Evolutionary conservation across 2,329 filamentous ascomycete species (phyloP), one percentile per base, ranked within the genome.

Genomic region (Claviceps sp.): DNA sequence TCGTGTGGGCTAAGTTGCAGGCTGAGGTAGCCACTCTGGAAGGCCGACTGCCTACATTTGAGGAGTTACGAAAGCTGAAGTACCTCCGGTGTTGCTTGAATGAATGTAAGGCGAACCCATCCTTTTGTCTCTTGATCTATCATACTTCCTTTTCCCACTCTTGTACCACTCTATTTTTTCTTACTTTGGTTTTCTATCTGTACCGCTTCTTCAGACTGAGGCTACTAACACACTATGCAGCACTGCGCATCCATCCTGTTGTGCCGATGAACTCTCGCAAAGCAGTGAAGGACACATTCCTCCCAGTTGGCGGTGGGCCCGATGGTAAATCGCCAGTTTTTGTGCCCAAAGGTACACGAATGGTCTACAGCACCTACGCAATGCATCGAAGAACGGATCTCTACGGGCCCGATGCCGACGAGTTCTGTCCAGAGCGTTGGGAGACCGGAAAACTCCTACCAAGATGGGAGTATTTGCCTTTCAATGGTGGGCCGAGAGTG

Each of bases 301-400:
- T 79, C 0, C 76, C 77, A 1, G 57, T 63, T 0, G 77, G 76
- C 20, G 77, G 77, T 43, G 76, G 77, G 0, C 60, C 63, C 1
- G 67, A 76, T 47, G 70, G 72, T 14, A 60, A 56, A 13, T 62
- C 64, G 0, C 75, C 76, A 0, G 60, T 80, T 16, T 72, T 73
- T 53, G 67, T 79, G 2, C 63, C 64, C 5, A 72, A 72, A 48
- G 75, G 73, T n/a, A 66, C 67, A 1, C 52, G 61, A 0, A 65
- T 75, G 14, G 59, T 56, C 4, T 75, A 72, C 57, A 65, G 58
- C 54, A 62, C 70, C 1, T 74, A 71, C 56, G 30, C 58, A 1
- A 67, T 73, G 63, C 70, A 73, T 50, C 62, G 69, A 3, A 56
- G 62, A 4, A 56, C 57, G 14, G 65, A 68, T 20, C 56, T 72